Conservation (phyloP, 2,329 filamentous ascomycete genomes). For the Metarhizium guizhouense region DNA sequence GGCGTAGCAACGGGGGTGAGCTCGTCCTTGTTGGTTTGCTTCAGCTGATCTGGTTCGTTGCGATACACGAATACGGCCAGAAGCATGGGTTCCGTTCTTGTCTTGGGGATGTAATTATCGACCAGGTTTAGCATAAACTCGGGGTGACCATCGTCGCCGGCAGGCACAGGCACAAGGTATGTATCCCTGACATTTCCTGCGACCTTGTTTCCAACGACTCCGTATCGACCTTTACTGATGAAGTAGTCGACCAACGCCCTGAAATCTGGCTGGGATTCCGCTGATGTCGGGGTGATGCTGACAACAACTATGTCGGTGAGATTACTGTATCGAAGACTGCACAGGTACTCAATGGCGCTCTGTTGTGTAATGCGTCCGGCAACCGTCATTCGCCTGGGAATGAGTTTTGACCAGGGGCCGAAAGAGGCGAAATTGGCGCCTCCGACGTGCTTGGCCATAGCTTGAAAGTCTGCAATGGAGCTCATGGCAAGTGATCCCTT, state of each 20-base stretch:
- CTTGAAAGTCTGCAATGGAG: slow-evolving; percentile 64
- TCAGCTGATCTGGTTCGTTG: slow-evolving; percentile 38
- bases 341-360: slow-evolving; percentile 85
- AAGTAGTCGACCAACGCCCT: slow-evolving; percentile 84
- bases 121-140: slow-evolving; percentile 86
- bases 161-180: slow-evolving; percentile 79
- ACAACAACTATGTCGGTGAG: slow-evolving; percentile 80
- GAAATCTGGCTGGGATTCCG: slow-evolving; percentile 54
- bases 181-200: slow-evolving; percentile 75
- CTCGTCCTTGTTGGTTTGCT: slow-evolving; percentile 18
- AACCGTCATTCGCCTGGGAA: slow-evolving; percentile 61
- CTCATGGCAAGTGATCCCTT: slow-evolving; percentile 69
- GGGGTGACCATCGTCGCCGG: slow-evolving; percentile 61
- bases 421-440: slow-evolving; percentile 65
- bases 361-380: slow-evolving; percentile 73
- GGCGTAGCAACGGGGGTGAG: slow-evolving; percentile 4
- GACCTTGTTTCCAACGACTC: slow-evolving; percentile 72
- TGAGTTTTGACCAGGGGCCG: slow-evolving; percentile 63
- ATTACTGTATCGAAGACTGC: slow-evolving; percentile 71
- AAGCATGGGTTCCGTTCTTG: slow-evolving; percentile 65
- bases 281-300: slow-evolving; percentile 56
- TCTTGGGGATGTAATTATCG: slow-evolving; percentile 68
- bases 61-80: slow-evolving; percentile 80
- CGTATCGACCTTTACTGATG: slow-evolving; percentile 69
- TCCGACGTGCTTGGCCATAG: slow-evolving; percentile 73